Conservation (phyloP, 2,329 filamentous ascomycete species). For the Aspergillus sp. region DNA sequence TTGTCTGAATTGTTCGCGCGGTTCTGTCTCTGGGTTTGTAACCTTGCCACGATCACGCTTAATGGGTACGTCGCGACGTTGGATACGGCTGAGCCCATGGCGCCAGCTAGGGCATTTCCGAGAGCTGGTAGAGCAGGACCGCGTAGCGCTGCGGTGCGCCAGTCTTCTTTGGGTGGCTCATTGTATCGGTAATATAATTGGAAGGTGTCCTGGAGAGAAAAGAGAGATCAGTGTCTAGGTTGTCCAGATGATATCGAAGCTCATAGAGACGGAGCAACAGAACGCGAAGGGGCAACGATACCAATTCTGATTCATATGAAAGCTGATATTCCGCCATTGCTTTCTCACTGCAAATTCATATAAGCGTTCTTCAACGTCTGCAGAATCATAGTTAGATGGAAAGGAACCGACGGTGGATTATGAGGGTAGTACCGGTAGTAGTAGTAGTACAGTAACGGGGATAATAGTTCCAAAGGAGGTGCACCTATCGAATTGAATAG, state of each 20-base stretch:
- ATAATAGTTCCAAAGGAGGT: no score
- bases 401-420: no score
- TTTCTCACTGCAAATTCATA: constrained; percentile 32
- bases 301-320: constrained; percentile 46
- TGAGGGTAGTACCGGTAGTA: no score
- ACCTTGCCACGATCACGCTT: constrained; percentile 70
- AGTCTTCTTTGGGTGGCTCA: constrained; percentile 23
- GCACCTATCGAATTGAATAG: no score
- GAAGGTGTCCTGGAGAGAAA: constrained; percentile 31
- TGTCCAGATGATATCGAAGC: neutral
- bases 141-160: constrained; percentile 25
- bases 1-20: constrained; percentile 39
- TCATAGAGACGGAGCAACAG: neutral
- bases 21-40: constrained; percentile 63
- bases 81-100: constrained; percentile 68
- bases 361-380: no score
- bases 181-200: constrained; percentile 40
- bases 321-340: constrained; percentile 66
- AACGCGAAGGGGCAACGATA: constrained; percentile 3
- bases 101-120: constrained; percentile 74
- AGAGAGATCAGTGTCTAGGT: neutral
- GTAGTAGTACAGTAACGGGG: no score
- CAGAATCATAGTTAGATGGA: no score
- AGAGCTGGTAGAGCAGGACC: constrained; percentile 59
- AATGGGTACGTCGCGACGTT: constrained; percentile 75